Conservation (phyloP, 225 moss, liverwort and hornwort genomes). For the Bryoerythrophyllum caledonicum region DNA sequence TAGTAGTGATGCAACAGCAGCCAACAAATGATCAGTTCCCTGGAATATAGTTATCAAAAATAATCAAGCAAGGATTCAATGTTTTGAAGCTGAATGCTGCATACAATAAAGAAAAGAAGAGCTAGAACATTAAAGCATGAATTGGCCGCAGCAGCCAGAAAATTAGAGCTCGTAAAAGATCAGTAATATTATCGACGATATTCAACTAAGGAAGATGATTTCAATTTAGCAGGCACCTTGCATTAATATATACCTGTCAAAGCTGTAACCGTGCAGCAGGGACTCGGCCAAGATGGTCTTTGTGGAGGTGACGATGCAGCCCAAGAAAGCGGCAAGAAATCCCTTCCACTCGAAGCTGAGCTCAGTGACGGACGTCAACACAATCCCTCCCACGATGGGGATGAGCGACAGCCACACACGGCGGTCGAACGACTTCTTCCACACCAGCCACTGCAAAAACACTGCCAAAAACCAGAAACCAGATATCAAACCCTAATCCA, state of each 20-base stretch:
- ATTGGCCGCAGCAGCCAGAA: not conserved
- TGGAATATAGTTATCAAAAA: no score
- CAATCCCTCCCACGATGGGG: constrained; percentile 64
- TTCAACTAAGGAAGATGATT: no score
- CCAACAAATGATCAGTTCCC: not conserved
- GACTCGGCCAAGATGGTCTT: constrained; percentile 65
- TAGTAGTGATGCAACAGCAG: no score
- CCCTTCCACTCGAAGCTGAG: constrained; percentile 60
- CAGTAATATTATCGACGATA: no score
- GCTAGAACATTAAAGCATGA: not conserved
- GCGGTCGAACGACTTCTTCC: constrained; percentile 57
- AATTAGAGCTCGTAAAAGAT: no score
- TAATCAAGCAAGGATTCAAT: no score
- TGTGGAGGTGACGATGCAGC: constrained; percentile 59
- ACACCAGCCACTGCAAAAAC: constrained; percentile 60
- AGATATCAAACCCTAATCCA: not conserved
- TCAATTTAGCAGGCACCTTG: no score
- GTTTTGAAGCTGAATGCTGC: no score
- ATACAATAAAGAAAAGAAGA: no score
- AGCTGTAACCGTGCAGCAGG: constrained; percentile 60
- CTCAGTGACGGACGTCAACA: constrained; percentile 60
- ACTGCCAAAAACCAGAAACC: constrained; percentile 23
- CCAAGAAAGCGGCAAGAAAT: constrained; percentile 59
- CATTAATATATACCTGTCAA: constrained; percentile 51
- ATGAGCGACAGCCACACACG: constrained; percentile 58